Percentiles rank a stretch among this genome's conserved stretches.
Conservation (phyloP, 2,329 filamentous ascomycete genomes). For the Pezicula radicicola region DNA sequence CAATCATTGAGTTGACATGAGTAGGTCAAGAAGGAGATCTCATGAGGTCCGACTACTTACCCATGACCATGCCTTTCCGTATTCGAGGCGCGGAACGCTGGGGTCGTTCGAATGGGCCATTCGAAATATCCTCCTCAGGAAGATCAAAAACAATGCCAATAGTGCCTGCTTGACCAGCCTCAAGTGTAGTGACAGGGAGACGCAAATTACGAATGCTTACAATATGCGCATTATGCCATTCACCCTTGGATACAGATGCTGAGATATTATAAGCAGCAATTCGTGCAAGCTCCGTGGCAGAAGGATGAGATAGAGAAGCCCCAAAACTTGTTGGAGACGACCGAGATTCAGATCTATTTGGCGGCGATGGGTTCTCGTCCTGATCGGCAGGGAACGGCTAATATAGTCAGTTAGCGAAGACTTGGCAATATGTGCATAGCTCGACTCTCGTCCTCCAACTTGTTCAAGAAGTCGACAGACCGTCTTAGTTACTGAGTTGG, state of each 20-base stretch:
- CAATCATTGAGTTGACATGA: no score
- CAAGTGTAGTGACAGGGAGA: constrained; percentile 73
- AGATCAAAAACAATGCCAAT: constrained; percentile 70
- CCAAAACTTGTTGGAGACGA: constrained; percentile 36
- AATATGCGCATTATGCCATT: constrained; percentile 80
- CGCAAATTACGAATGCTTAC: constrained; percentile 86
- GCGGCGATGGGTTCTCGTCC: constrained; percentile 32
- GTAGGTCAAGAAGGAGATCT: no score
- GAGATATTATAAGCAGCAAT: constrained; percentile 51
- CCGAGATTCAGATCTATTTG: constrained; percentile 41
- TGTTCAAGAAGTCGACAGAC: no score
- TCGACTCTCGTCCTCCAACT: no score
- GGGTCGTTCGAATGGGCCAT: constrained; percentile 26
- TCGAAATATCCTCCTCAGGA: constrained; percentile 28
- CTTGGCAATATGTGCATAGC: no score
- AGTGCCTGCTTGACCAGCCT: constrained; percentile 83
- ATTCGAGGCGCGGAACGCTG: constrained; percentile 40
- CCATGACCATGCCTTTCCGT: constrained; percentile 80
- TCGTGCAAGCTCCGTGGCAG: constrained; percentile 49
- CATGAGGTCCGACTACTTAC: no score
- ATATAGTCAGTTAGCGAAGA: neutral
- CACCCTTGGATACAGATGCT: constrained; percentile 51
- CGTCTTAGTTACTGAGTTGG: no score
- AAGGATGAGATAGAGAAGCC: constrained; percentile 50
- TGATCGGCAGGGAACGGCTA: constrained; percentile 63